These are phyloP conservation scores for Cerrena zonata DNA, from an alignment of 1,284 basidiomycete genomes.

Conservation along the genomic window DNA sequence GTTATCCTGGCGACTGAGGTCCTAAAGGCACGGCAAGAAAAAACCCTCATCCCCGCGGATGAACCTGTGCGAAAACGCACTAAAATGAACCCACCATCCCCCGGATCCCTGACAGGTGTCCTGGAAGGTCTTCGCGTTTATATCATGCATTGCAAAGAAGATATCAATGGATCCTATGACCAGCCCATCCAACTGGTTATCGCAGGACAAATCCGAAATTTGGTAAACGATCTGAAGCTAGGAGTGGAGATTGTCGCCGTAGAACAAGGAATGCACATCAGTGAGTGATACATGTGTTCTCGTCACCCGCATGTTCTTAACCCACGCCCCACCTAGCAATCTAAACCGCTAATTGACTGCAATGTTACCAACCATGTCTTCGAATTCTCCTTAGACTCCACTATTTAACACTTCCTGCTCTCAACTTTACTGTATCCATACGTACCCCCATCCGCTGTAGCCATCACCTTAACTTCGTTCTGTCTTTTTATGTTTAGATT, in stretches of 20 bases:
- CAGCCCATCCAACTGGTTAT: slow-evolving; percentile 54
- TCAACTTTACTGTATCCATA: slow-evolving; percentile 9
- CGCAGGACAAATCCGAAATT: slow-evolving; percentile 50
- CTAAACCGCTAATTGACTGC: not conserved
- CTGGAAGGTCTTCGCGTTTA: slow-evolving; percentile 59
- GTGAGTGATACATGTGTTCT: slow-evolving; percentile 36
- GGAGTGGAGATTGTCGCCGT: slow-evolving; percentile 60
- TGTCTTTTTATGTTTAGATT: too few relatives aligned
- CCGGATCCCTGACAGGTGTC: slow-evolving; percentile 42
- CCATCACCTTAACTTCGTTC: slow-evolving; percentile 8
- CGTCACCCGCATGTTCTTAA: not conserved
- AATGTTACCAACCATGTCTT: not conserved
- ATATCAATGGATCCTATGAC: slow-evolving; percentile 36
- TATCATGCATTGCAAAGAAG: slow-evolving; percentile 79
- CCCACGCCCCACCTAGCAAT: not conserved
- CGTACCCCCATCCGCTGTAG: slow-evolving; percentile 35
- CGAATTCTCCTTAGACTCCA: not conserved
- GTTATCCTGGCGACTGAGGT: slow-evolving; percentile 59
- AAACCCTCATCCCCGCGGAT: slow-evolving; percentile 5
- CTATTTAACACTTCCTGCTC: not conserved
- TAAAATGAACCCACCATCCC: slow-evolving; percentile 32
- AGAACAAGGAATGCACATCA: slow-evolving; percentile 68
- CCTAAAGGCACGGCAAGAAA: slow-evolving; percentile 33
- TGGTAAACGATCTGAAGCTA: slow-evolving; percentile 50
- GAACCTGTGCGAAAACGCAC: slow-evolving; percentile 44